Evolutionary conservation across 257 asterid species (phyloP).

Genomic region (Pogostemon cablin): DNA sequence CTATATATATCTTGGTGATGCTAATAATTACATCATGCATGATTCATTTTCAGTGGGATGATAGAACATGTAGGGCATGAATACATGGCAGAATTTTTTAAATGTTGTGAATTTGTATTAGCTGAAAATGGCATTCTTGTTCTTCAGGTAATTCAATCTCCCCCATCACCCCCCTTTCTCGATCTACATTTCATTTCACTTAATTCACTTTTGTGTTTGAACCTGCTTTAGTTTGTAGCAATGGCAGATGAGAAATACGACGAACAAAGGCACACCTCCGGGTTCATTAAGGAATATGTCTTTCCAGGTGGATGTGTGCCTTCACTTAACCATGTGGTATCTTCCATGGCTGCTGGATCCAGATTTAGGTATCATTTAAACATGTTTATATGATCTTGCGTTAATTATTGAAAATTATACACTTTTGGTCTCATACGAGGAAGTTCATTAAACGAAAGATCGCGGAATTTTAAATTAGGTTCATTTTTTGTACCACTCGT

Average conservation of each 20-base stretch:
- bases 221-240: slow-evolving; percentile 45
- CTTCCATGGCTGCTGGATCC: slow-evolving; percentile 62
- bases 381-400: too few species aligned
- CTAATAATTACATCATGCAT: too few species aligned
- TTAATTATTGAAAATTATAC: too few species aligned
- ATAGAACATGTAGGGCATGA: slow-evolving; percentile 73
- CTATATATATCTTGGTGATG: too few species aligned
- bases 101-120: slow-evolving; percentile 51
- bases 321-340: slow-evolving; percentile 53
- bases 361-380: slow-evolving; percentile 49
- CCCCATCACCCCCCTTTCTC: too few species aligned
- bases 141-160: slow-evolving; percentile 49
- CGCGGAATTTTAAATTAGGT: too few species aligned
- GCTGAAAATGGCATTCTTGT: slow-evolving; percentile 64
- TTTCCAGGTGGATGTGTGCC: slow-evolving; percentile 72
- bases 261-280: slow-evolving; percentile 49
- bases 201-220: not conserved
- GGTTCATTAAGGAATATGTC: slow-evolving; percentile 57
- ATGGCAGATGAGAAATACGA: slow-evolving; percentile 63
- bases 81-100: slow-evolving; percentile 58
- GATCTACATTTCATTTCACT: not conserved
- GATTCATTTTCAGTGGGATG: slow-evolving; percentile 52
- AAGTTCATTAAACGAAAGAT: too few species aligned
- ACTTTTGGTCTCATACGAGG: too few species aligned
- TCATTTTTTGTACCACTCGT: too few species aligned